Evolutionary conservation across 441 rosid species (phyloP), one percentile per base, ranked within the genome.

Genomic region (Bruguiera hainesii): DNA sequence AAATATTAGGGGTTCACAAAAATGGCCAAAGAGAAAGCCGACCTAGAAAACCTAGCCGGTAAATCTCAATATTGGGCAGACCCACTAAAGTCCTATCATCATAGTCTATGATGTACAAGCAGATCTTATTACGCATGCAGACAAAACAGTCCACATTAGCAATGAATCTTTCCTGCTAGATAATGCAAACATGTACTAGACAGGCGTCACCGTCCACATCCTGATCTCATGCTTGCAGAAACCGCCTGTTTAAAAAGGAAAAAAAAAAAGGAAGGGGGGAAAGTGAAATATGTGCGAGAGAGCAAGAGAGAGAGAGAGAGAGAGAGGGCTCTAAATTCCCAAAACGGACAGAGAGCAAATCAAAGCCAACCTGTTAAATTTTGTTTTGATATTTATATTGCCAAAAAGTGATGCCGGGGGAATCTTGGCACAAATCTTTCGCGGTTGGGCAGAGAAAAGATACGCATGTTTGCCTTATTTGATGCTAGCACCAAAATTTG

Each of bases 371-470:
- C 87, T 80, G 83, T 83, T 73, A 71, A 73, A 50, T 76, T 76
- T 73, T 77, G 79, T 74, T 81, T 82, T 71, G 71, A 70, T 78
- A 76, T 77, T 56, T 48, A 64, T 64, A 72, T 80, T 79, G 75
- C 82, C 68, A 85, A 79, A 87, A 88, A 88, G 91, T 58, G 73
- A 79, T 87, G 84, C 84, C 84, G 74, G 59, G 81, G 81, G 87
- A 88, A 90, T 87, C 93, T 89, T 76, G 81, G 70, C 83, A 80
- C 82, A 83, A 83, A 88, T 91, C 90, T 90, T 81, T 81, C 83
- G 78, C 82, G 77, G 82, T 80, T 76, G 71, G 64, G 74, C 71
- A 75, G 52, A 31, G 60, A 72, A 42, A 65, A 60, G 49, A 68
- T 28, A 66, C 72, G 69, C 75, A 71, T 57, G 57, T 51, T 58